Evolutionary conservation across 148 eudicot species (phyloP), one percentile per base, ranked within the genome.

Genomic region (Mesembryanthemum crystallinum): DNA sequence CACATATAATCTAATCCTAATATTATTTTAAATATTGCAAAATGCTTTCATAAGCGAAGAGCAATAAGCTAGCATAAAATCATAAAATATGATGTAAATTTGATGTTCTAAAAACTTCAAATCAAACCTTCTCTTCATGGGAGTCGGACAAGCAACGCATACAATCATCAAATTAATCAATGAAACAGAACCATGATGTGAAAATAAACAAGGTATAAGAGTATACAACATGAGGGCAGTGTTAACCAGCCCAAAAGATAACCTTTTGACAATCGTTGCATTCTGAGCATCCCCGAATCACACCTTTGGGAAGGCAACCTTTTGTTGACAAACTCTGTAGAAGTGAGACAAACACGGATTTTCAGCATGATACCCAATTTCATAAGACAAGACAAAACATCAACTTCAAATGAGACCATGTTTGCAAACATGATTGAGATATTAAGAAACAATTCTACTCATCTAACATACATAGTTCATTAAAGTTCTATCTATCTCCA

Each of bases 261-360:
- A 91, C 94, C 94, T 88, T 88, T 80, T 82, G 85, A 78, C 88
- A 89, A 24, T 81, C 79, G 37, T 76, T 82, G 77, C 92, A 87
- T 35, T 73, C 75, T 75, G 84, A 18, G 74, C 90, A 88, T 78
- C 92, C 93, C 30, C 84, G 86, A 27, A 80, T 78, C 66, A 86
- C 86, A 74, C 97, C 94, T 83, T 85, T 87, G 0, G 97, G 94
- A 78, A 88, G 92, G 66, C 74, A 72, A 78, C 66, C 69, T 51
- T 77, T 47, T 15, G 74, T 35, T 30, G 80, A 64, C 24, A 47
- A 59, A 32, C 69, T 65, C 83, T 81, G 77, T 10, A 72, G 57
- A 76, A 69, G 60, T 20, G 43, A 75, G 30, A 20, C 28, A 71
- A 15, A 55, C 13, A 69, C 5, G 35, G 28, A 30, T 39, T 51